These are phyloP conservation scores for Prunus persica DNA, from an alignment of 306 rosid genomes.

Conservation along the genomic window DNA sequence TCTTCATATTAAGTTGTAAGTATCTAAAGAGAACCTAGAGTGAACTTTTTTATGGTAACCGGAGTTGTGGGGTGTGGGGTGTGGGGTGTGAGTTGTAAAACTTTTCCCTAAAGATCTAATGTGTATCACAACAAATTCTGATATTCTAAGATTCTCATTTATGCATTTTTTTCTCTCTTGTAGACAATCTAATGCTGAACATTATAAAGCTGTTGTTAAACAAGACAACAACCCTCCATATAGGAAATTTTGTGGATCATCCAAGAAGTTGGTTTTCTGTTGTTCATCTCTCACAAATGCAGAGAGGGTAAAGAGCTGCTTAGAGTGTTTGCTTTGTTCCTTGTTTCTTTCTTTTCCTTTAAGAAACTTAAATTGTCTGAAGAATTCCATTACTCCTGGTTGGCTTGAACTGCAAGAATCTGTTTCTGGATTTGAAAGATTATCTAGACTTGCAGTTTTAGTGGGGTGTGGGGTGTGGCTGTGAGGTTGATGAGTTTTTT, in stretches of 20 bases:
- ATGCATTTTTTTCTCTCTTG: neutral
- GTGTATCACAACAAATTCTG: neutral
- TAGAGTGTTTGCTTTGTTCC: neutral
- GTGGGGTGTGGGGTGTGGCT: too few species aligned
- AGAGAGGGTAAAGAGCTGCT: conserved; percentile 63
- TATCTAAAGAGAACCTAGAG: too few species aligned
- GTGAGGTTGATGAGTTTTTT: too few species aligned
- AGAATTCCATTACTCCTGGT: conserved; percentile 2
- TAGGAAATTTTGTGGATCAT: conserved; percentile 36
- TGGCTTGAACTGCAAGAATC: conserved; percentile 50
- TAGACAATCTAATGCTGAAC: conserved; percentile 29
- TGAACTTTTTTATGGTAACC: too few species aligned
- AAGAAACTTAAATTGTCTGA: neutral
- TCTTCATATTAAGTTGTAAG: too few species aligned
- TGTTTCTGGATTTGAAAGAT: conserved; percentile 65
- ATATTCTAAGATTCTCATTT: conserved; percentile 13
- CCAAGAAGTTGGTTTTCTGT: conserved; percentile 68
- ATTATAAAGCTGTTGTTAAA: conserved; percentile 28
- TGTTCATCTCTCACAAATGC: conserved; percentile 74
- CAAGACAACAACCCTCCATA: conserved; percentile 21
- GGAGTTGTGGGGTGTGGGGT: too few species aligned
- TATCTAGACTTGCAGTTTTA: conserved; percentile 56
- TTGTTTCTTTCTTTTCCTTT: neutral
- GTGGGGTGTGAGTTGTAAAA: neutral
- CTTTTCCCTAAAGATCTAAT: neutral